These are phyloP conservation scores for Pleurotus djamor DNA, from an alignment of 768 basidiomycete genomes.

Conservation along the genomic window DNA sequence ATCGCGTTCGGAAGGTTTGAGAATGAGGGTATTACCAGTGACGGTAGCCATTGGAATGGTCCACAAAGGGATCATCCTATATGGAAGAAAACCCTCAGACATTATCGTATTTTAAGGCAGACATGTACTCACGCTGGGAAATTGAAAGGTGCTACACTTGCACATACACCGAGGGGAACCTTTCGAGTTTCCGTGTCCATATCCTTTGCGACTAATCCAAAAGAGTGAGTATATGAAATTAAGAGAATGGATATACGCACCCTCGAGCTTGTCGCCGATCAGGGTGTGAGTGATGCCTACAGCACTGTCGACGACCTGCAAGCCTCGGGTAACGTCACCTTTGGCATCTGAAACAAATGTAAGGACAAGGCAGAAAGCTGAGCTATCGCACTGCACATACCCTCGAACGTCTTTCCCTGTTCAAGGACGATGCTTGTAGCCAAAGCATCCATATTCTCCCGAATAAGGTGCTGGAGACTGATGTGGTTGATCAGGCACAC, in stretches of 20 bases:
- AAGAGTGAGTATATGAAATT: not conserved
- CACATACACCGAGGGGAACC: constrained; percentile 86
- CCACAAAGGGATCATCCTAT: constrained; percentile 96
- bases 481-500: not conserved
- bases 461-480: constrained; percentile 86
- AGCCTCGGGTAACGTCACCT: constrained; percentile 89
- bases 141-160: constrained; percentile 83
- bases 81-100: not conserved
- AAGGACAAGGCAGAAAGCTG: constrained; percentile 1
- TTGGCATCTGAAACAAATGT: constrained; percentile 67
- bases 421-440: constrained; percentile 90
- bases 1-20: constrained; percentile 96
- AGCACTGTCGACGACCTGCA: constrained; percentile 86
- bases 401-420: constrained; percentile 92
- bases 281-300: constrained; percentile 79
- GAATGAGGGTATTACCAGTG: constrained; percentile 90
- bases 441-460: constrained; percentile 82
- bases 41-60: constrained; percentile 86
- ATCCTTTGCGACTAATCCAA: constrained; percentile 74
- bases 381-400: constrained; percentile 31
- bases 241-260: constrained; percentile 33
- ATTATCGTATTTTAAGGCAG: not conserved
- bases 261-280: constrained; percentile 92
- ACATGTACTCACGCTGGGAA: constrained; percentile 70
- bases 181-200: constrained; percentile 93